Evolutionary conservation across 73 alveolate species (phyloP), one percentile per base, ranked within the genome.

Genomic region (Durusdinium trenchii): DNA sequence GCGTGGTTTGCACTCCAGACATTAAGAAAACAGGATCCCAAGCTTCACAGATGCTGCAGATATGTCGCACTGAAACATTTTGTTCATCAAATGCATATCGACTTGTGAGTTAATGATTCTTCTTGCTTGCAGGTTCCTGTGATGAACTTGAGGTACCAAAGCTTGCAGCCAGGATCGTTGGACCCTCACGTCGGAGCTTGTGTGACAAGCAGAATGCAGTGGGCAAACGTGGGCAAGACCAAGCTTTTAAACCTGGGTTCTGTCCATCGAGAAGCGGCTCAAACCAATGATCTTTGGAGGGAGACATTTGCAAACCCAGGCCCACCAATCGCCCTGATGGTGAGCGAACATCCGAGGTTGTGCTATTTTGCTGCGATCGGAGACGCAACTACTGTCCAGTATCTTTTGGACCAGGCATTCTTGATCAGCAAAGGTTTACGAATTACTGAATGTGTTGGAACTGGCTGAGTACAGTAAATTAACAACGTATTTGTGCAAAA

Each of bases 291-390:
- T 0, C n/a, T 23, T 60, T n/a, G n/a, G 73, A 60, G 1, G 73
- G 30, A 23, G 73, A 60, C 30, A 60, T 60, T n/a, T n/a, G 32
- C 69, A 57, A 57, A n/a, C 30, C 73, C 1, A 60, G 18, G 73
- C 73, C 30, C 18, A 76, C 47, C 50, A 35, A 40, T n/a, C 45
- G 82, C 30, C 9, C 16, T 23, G 16, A 64, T 64, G 16, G 23
- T 35, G 32, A 64, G 16, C 16, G 16, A 40, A 7, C 36, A 57
- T 6, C 9, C n/a, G 48, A 86, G 96, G 96, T 32, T 89, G 86
- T 89, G 86, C 96, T 89, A 89, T 86, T 89, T 64, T 48, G 96
- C 96, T 6, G 83, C 86, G 86, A 89, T 89, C 46, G 96, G 96
- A 28, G 96, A 89, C 12, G 86, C 78, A 16, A 46, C 96, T 67